These are phyloP conservation scores for Mycosphaerelloides madeirae DNA, from an alignment of 2,329 filamentous ascomycete genomes.

Conservation along the genomic window DNA sequence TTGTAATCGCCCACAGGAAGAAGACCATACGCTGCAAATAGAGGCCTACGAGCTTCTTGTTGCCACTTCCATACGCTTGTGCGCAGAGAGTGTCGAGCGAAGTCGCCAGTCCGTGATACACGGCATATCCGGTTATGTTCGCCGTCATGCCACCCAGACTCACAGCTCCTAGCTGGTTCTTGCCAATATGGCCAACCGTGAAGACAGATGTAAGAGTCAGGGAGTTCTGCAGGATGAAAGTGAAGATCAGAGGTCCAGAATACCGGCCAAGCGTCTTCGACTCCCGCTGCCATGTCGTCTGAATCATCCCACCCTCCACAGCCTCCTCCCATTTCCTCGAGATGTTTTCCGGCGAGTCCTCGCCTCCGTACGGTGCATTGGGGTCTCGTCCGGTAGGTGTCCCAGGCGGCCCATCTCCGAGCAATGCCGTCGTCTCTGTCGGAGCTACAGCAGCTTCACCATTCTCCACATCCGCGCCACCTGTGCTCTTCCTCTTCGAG, in stretches of 20 bases:
- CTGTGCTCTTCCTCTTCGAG: constrained; percentile 29
- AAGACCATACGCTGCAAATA: constrained; percentile 77
- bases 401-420: constrained; percentile 34
- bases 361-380: constrained; percentile 41
- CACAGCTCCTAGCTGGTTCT: constrained; percentile 45
- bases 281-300: constrained; percentile 88
- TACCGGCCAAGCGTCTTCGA: constrained; percentile 64
- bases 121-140: constrained; percentile 45
- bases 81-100: constrained; percentile 88
- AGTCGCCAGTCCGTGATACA: constrained; percentile 67
- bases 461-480: constrained; percentile 21
- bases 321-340: constrained; percentile 81
- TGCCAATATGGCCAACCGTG: constrained; percentile 48
- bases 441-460: constrained; percentile 7
- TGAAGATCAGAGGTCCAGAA: constrained; percentile 42
- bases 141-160: constrained; percentile 47
- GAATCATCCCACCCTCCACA: constrained; percentile 72
- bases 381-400: constrained; percentile 19
- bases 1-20: constrained; percentile 66
- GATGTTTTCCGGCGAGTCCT: constrained; percentile 53
- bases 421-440: constrained; percentile 46
- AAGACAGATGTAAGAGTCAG: constrained; percentile 46
- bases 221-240: constrained; percentile 47
- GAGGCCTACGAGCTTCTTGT: constrained; percentile 79
- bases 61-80: constrained; percentile 88